A percentile compares a stretch with the other conserved stretches of the same genome.
phyloP scores from a whole-genome alignment of 2,329 filamentous ascomycete genomes.

The Penicillium carneum region DNA sequence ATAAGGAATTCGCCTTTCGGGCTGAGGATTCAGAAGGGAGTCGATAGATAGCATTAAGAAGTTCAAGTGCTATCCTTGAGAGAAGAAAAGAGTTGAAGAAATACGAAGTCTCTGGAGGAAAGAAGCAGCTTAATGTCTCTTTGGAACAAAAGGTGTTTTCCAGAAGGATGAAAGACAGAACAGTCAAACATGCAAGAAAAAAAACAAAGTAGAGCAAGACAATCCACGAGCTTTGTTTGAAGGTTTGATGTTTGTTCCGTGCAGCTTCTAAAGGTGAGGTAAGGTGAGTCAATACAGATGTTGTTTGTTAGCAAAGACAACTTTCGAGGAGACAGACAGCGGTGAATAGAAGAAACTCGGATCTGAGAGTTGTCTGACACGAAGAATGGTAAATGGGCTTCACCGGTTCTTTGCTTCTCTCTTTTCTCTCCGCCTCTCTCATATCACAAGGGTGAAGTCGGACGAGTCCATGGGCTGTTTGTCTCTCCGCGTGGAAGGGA shows the following conservation, averaged over 20 bases:
- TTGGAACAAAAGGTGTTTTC: constrained; percentile 36
- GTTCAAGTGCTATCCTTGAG: constrained; percentile 18
- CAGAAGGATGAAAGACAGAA: constrained; percentile 35
- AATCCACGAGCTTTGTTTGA: constrained; percentile 36
- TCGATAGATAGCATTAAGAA: constrained; percentile 67
- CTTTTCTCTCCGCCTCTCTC: not conserved
- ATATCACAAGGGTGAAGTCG: constrained; percentile 21
- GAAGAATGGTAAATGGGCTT: constrained; percentile 15
- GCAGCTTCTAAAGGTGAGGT: constrained; percentile 26
- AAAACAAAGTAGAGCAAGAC: constrained; percentile 29
- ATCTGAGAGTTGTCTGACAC: constrained; percentile 17
- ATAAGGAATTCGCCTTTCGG: constrained; percentile 41
- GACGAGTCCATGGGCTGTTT: constrained; percentile 32
- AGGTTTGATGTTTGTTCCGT: constrained; percentile 33
- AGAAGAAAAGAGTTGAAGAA: constrained; percentile 9
- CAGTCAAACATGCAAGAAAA: constrained; percentile 24
- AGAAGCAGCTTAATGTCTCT: constrained; percentile 24
- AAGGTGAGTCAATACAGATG: constrained; percentile 11
- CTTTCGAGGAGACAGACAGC: constrained; percentile 22
- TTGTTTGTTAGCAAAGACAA: constrained; percentile 30
- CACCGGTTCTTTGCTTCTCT: constrained; percentile 23
- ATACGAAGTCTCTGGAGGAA: constrained; percentile 14
- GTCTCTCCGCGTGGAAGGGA: constrained; percentile 20
- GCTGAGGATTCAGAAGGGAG: constrained; percentile 70
- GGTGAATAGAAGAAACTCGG: constrained; percentile 27